These are phyloP conservation scores for Fraxinus dipetala DNA, from an alignment of 305 asterid species.

Conservation along the genomic window DNA sequence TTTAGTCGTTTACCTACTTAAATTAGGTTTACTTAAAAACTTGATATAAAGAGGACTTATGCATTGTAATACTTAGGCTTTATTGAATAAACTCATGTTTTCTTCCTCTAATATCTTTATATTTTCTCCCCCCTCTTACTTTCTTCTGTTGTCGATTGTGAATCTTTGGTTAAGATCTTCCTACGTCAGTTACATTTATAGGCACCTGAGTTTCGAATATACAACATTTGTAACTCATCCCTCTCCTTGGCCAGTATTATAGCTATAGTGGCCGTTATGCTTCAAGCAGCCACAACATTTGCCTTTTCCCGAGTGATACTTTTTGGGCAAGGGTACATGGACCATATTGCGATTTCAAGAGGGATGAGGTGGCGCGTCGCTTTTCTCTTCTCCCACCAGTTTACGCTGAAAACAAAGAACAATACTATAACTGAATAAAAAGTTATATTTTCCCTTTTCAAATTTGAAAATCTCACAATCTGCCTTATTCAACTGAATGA, in stretches of 20 bases:
- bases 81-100: background rate
- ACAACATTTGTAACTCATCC: background rate
- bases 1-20: background rate
- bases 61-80: background rate
- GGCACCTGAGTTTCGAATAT: background rate
- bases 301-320: background rate
- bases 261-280: background rate
- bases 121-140: background rate
- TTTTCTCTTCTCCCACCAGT: background rate
- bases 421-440: background rate
- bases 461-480: background rate
- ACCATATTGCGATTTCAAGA: background rate
- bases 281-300: background rate
- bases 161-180: background rate
- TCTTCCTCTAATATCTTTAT: background rate
- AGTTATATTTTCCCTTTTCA: background rate
- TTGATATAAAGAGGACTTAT: background rate
- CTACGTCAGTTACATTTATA: background rate
- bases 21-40: background rate
- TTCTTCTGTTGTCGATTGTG: background rate
- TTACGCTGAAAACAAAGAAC: background rate
- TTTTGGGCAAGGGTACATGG: background rate
- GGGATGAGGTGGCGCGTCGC: background rate
- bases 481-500: background rate
- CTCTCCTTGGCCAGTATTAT: background rate